Evolutionary conservation across 352 stramenopile species (phyloP).

Genomic region (Pythium folliculosum): DNA sequence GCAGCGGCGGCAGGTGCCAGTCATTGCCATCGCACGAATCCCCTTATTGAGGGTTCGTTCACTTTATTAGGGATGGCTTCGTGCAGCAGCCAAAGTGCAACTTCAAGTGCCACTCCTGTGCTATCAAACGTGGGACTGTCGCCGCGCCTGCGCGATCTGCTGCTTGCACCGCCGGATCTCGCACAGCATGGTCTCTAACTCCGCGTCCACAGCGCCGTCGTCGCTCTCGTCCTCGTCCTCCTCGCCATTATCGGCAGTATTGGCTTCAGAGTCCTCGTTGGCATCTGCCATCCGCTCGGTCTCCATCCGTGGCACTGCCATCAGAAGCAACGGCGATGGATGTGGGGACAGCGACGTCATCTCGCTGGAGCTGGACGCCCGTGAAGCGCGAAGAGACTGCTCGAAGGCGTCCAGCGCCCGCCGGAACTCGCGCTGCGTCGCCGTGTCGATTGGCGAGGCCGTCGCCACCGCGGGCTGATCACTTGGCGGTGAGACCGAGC

Average conservation of each 20-base stretch:
- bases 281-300: neutral
- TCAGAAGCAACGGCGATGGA: neutral
- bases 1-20: neutral
- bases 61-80: neutral
- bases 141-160: slow-evolving; percentile 22
- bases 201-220: slow-evolving; percentile 25
- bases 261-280: too few species aligned
- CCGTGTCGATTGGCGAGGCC: neutral
- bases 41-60: neutral
- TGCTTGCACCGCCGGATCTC: slow-evolving; percentile 35
- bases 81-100: slow-evolving; percentile 10
- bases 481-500: neutral
- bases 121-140: neutral
- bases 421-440: slow-evolving; percentile 46
- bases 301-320: neutral
- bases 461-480: too few species aligned
- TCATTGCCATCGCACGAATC: neutral
- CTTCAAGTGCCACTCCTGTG: slow-evolving; percentile 24
- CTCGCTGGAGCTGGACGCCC: neutral
- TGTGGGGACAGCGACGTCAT: neutral
- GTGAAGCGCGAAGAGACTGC: slow-evolving; percentile 35
- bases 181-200: slow-evolving; percentile 33
- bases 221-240: neutral
- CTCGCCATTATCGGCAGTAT: neutral
- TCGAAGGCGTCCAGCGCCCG: slow-evolving; percentile 50